phyloP scores from a whole-genome alignment of 164 flowering plant species.

The Nelumbo lutea region DNA sequence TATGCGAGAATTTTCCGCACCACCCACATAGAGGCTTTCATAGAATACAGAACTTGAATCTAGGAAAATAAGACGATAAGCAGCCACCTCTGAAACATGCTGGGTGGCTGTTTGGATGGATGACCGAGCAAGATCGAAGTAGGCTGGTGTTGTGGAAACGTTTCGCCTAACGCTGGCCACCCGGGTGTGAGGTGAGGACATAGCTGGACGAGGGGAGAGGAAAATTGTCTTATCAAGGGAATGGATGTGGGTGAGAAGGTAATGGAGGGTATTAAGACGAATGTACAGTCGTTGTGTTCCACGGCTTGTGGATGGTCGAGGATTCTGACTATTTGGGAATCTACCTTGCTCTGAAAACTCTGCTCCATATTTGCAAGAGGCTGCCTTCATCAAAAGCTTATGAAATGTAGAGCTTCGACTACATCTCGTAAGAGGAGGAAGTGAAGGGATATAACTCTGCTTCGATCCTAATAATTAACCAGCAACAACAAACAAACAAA shows the following conservation, averaged over 20 bases:
- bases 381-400: constrained; percentile 59
- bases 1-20: constrained; percentile 62
- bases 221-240: constrained; percentile 65
- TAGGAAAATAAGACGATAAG: constrained; percentile 77
- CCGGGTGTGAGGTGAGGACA: constrained; percentile 29
- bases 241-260: constrained; percentile 57
- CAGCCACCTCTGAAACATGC: constrained; percentile 81
- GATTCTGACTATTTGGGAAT: constrained; percentile 42
- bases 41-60: constrained; percentile 72
- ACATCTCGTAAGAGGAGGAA: constrained; percentile 89
- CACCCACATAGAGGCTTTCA: constrained; percentile 54
- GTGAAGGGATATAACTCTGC: constrained; percentile 71
- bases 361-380: constrained; percentile 40
- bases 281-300: constrained; percentile 94
- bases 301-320: constrained; percentile 90
- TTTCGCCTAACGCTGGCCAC: constrained; percentile 21
- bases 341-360: constrained; percentile 24
- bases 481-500: background rate
- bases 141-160: constrained; percentile 31
- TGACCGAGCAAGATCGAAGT: constrained; percentile 49
- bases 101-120: constrained; percentile 52
- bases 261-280: constrained; percentile 88
- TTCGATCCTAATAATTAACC: constrained; percentile 53
- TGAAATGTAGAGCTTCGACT: constrained; percentile 59
- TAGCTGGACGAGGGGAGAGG: constrained; percentile 37